Evolutionary conservation across 768 basidiomycete species (phyloP), one percentile per base, ranked within the genome.

Genomic region (Auriculariales sp.): DNA sequence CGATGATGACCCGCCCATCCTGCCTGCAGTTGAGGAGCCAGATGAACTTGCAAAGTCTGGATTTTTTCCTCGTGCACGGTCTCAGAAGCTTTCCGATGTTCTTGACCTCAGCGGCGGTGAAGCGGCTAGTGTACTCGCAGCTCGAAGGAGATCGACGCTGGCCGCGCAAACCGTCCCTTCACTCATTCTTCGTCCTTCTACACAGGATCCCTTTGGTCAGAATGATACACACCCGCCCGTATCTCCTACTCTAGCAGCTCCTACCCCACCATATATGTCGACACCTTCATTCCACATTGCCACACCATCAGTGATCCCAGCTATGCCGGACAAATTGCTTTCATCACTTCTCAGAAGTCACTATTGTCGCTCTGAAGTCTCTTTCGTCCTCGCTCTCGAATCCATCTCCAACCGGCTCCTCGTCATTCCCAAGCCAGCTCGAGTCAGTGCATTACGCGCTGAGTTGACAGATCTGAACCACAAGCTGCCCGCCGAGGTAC

Each of bases 401-500:
- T 85, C 81, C 60, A 93, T 99, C 57, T 90, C 83, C 56, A 94
- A 94, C 59, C 76, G 88, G 46, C 73, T 99, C 31, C 67, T 99
- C 46, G 81, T 95, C 25, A 81, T 99, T 0, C 95, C 95, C 12
- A 84, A 84, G 59, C 91, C 86, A 39, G 95, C 95, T 11, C 80
- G 94, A 32, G 83, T 98, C 34, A 94, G 91, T 62, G 93, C 95
- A n/a, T 68, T 99, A 39, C 72, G 95, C 60, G 95, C 95, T 28
- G 95, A 98, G 62, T 66, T 99, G 57, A 99, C 95, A 3, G 82
- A 83, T 15, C 68, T 99, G 49, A 99, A 99, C 59, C 94, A 99
- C 61, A 88, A 85, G 61, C 75, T 99, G 28, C 95, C 95, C 12
- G 89, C 95, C 2, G 95, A 98, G 73, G 93, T 89, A 64, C 61